Evolutionary conservation across 495 filamentous ascomycete genomes (phyloP), one percentile per base, ranked within the genome.

Genomic region (Choiromyces venosus): DNA sequence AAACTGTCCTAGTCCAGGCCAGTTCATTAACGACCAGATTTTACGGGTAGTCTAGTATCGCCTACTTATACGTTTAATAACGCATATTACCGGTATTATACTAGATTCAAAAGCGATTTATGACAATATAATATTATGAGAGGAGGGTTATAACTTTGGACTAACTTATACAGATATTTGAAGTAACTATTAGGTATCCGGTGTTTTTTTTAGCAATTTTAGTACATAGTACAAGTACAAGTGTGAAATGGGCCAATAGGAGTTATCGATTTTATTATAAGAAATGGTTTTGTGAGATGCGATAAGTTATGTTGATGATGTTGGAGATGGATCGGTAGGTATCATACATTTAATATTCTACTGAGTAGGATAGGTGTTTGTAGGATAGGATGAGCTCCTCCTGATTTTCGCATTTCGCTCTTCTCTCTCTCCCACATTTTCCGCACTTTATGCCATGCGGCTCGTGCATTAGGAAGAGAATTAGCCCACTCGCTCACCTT

Each of bases 121-220:
- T 61, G 52, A 61, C 25, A 61, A 29, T 1, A 61, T 29, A 16
- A 61, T 70, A 70, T 52, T 70, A 70, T 70, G 40, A 61, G 29
- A 14, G 65, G 42, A 40, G 56, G 36, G 33, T 25, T 9, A 16
- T 29, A 37, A 40, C 36, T 9, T 61, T 67, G 19, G 29, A 65
- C 8, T 66, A 44, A 69, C 35, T 69, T 69, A 71, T 66, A 37
- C 66, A 9, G 21, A n/a, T 42, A 40, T 36, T 68, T 25, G 70
- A 37, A 21, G 35, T 40, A 35, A 29, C 25, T 36, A 39, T 9
- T 61, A 65, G 29, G 61, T 67, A 66, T 39, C 35, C 14, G 36
- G 71, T 68, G 65, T 68, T 68, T 25, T 21, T 37, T 61, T 61
- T 33, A 33, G 52, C 3, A 33, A 29, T 61, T 29, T 61, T 7